These are phyloP conservation scores for Neoboletus subvelutipes DNA, from an alignment of 768 basidiomycete genomes.

Conservation along the genomic window DNA sequence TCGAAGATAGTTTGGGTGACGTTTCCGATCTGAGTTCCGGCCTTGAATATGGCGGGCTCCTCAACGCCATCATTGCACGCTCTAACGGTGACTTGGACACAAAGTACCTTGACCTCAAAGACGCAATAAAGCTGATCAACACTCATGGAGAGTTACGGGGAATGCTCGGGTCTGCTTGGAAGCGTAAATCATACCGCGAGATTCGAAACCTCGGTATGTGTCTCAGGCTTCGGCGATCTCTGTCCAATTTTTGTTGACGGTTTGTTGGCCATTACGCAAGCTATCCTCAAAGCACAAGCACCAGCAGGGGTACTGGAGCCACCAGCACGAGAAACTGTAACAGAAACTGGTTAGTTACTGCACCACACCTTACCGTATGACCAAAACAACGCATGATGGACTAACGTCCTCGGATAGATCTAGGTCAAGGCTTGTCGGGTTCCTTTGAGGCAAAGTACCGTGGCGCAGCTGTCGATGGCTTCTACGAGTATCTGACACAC, in stretches of 20 bases:
- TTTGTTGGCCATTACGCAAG: too few relatives aligned
- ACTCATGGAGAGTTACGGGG: not conserved
- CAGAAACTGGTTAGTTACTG: too few relatives aligned
- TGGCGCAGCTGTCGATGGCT: not conserved
- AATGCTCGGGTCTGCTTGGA: constrained; percentile 1
- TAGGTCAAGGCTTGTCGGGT: not conserved
- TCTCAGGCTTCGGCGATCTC: too few relatives aligned
- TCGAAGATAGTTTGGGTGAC: not conserved
- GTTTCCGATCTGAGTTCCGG: not conserved
- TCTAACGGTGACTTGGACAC: not conserved
- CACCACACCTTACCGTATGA: too few relatives aligned
- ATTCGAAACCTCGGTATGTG: constrained; percentile 9
- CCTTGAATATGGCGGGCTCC: not conserved
- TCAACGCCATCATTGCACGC: not conserved
- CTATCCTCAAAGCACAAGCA: too few relatives aligned
- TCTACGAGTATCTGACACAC: constrained; percentile 7
- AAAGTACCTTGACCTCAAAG: not conserved
- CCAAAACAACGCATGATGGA: too few relatives aligned
- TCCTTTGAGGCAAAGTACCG: not conserved
- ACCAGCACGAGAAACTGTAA: too few relatives aligned
- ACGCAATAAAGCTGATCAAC: too few relatives aligned
- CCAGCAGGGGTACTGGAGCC: too few relatives aligned
- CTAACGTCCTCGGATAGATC: too few relatives aligned
- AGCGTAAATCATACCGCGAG: not conserved
- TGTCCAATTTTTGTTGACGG: too few relatives aligned